Conservation (phyloP, 495 filamentous ascomycete genomes). For the Aspergillus coremiiformis region DNA sequence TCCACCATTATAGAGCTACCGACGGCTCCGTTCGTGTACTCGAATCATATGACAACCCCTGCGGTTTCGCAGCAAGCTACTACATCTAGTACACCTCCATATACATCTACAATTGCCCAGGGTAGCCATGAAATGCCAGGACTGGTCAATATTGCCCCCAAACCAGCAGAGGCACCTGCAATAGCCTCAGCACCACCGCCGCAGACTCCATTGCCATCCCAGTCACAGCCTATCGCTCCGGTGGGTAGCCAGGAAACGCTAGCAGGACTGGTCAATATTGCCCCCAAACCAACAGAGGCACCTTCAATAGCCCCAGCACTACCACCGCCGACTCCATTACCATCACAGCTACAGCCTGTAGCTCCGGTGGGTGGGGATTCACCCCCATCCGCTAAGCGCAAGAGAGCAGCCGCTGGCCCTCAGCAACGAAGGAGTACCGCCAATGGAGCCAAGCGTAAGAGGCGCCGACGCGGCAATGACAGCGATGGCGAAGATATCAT, state of each 20-base stretch:
- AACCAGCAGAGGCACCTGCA: conserved; percentile 4
- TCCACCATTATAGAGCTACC: conserved; percentile 12
- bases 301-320: not conserved
- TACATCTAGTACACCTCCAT: not conserved
- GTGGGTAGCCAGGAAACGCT: too few relatives aligned
- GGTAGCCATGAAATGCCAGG: not conserved
- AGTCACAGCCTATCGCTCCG: not conserved
- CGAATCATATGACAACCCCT: conserved; percentile 9
- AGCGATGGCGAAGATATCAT: conserved; percentile 36
- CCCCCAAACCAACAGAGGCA: conserved; percentile 11
- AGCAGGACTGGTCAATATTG: conserved; percentile 9
- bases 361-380: conserved; percentile 1
- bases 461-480: conserved; percentile 43
- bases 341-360: conserved; percentile 1
- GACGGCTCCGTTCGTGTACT: conserved; percentile 15
- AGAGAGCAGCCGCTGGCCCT: conserved; percentile 5
- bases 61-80: conserved; percentile 1
- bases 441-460: conserved; percentile 22
- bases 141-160: conserved; percentile 13
- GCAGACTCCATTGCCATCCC: not conserved
- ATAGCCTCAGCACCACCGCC: not conserved
- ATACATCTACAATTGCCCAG: not conserved
- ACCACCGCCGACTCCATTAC: not conserved
- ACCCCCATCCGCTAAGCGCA: conserved; percentile 3
- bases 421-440: conserved; percentile 9